Evolutionary conservation across 1,139 yeast genomes (phyloP).

Genomic region (Yamadazyma diospyri): DNA sequence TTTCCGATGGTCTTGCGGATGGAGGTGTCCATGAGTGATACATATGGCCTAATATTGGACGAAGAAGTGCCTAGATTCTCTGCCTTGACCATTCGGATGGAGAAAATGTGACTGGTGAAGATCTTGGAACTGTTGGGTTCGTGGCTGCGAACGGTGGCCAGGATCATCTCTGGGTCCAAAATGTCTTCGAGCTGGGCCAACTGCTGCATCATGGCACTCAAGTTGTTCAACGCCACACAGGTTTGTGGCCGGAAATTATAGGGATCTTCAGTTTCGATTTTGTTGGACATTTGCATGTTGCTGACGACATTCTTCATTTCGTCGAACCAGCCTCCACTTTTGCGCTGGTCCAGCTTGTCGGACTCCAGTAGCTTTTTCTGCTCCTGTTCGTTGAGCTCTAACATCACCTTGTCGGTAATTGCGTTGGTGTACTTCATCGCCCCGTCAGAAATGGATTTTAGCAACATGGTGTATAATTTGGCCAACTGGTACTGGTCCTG

Average conservation of each 20-base stretch:
- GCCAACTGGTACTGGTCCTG: conserved; percentile 58
- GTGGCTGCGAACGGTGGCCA: conserved; percentile 37
- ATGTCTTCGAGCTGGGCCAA: conserved; percentile 58
- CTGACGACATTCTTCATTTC: conserved; percentile 48
- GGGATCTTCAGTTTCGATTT: conserved; percentile 47
- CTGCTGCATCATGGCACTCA: conserved; percentile 58
- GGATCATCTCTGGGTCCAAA: conserved; percentile 60
- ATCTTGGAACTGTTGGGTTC: conserved; percentile 30
- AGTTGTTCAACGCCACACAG: conserved; percentile 73
- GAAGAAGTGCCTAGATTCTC: conserved; percentile 53
- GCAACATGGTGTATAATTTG: conserved; percentile 51
- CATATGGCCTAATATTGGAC: conserved; percentile 60
- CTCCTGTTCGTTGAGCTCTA: conserved; percentile 46
- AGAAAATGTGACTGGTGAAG: conserved; percentile 54
- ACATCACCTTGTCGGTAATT: conserved; percentile 44
- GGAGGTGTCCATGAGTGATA: conserved; percentile 61
- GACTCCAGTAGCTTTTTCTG: conserved; percentile 18
- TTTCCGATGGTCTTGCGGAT: conserved; percentile 60
- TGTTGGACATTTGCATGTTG: conserved; percentile 32
- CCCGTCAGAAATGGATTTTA: conserved; percentile 63
- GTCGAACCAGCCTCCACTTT: conserved; percentile 37
- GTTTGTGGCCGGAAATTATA: conserved; percentile 61
- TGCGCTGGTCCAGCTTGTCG: conserved; percentile 24
- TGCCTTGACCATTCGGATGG: conserved; percentile 65
- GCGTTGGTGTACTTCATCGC: conserved; percentile 49